Conservation (phyloP, 768 basidiomycete species). For the Cantharellus anzutake region DNA sequence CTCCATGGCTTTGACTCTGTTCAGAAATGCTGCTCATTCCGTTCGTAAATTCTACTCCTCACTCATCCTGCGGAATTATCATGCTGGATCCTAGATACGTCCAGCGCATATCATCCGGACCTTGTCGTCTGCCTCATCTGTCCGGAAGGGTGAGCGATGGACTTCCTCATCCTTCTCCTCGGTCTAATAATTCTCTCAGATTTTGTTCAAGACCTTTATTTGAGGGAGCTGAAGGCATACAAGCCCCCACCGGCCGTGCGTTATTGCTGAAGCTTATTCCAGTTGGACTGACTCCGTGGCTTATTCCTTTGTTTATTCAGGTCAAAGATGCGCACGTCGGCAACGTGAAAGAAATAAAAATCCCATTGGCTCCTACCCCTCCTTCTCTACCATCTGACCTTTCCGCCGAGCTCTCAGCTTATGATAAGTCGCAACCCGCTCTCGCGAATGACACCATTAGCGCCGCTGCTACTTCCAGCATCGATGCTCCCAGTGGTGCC, state of each 20-base stretch:
- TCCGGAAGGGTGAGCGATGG: too few species aligned
- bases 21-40: too few species aligned
- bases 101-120: too few species aligned
- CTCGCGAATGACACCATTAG: slow-evolving; percentile 17
- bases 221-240: slow-evolving; percentile 79
- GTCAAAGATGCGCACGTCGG: slow-evolving; percentile 82
- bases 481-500: slow-evolving; percentile 35
- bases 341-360: slow-evolving; percentile 59
- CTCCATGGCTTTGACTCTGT: too few species aligned
- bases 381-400: slow-evolving; percentile 69
- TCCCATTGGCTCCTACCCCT: slow-evolving; percentile 52
- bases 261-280: slow-evolving; percentile 8
- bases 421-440: slow-evolving; percentile 62
- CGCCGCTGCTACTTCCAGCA: slow-evolving; percentile 17
- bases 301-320: slow-evolving; percentile 22
- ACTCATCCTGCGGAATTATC: too few species aligned
- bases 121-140: too few species aligned
- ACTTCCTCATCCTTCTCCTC: too few species aligned
- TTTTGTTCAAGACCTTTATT: slow-evolving; percentile 80
- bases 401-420: slow-evolving; percentile 71
- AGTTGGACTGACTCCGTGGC: slow-evolving; percentile 1
- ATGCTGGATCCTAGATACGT: too few species aligned
- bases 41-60: too few species aligned
- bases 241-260: slow-evolving; percentile 56
- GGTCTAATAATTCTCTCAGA: slow-evolving; percentile 29